These are phyloP conservation scores for Kentomonas sorsogonicus DNA, from an alignment of 208 protist genomes.

Conservation along the genomic window DNA sequence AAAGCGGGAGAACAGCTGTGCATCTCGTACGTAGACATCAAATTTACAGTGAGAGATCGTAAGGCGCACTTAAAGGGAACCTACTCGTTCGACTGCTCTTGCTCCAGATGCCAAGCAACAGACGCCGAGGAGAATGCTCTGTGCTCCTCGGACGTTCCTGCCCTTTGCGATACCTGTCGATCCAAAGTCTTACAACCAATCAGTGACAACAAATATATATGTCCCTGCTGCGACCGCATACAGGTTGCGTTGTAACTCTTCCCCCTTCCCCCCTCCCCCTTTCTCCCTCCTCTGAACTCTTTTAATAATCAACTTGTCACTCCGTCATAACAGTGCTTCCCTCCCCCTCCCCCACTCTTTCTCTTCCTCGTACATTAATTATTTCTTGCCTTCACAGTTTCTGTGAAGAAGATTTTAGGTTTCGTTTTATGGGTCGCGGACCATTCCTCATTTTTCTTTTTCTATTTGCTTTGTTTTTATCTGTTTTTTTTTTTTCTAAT, in stretches of 20 bases:
- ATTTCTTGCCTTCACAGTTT: no score
- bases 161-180: constrained; percentile 19
- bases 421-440: no score
- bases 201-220: constrained; percentile 11
- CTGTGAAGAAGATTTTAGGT: no score
- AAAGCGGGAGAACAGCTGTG: constrained; percentile 24
- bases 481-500: constrained; percentile 7
- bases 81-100: constrained; percentile 29
- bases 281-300: no score
- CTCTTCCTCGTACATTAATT: no score
- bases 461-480: constrained; percentile 4
- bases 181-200: constrained; percentile 29
- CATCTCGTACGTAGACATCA: constrained; percentile 38
- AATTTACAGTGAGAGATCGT: constrained; percentile 13
- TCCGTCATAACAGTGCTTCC: no score
- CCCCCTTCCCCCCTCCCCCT: no score
- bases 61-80: constrained; percentile 24
- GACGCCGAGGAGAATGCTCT: constrained; percentile 18
- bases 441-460: background rate
- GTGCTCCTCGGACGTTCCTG: constrained; percentile 10
- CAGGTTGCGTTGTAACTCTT: constrained; percentile 16
- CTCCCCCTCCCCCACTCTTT: no score
- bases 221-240: constrained; percentile 18
- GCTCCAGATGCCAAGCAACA: constrained; percentile 10
- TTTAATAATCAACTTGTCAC: no score